phyloP scores from a whole-genome alignment of 768 basidiomycete species.

The Tulasnella sp. region DNA sequence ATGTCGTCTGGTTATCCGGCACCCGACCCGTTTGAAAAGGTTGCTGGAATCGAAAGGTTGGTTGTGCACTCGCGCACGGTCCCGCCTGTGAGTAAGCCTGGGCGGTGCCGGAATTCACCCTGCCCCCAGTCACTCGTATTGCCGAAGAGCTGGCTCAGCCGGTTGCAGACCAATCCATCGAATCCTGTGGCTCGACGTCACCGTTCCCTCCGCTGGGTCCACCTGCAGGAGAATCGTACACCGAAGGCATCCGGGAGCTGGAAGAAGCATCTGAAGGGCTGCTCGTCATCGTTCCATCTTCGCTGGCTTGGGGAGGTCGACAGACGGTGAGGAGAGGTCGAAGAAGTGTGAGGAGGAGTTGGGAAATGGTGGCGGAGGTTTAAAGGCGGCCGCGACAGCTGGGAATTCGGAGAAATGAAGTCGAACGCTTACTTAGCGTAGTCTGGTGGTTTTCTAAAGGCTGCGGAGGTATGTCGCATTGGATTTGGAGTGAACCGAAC shows the following conservation, averaged over 20 bases:
- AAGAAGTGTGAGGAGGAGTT: too few relatives aligned
- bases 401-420: too few relatives aligned
- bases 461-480: too few relatives aligned
- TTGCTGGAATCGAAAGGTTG: conserved; percentile 17
- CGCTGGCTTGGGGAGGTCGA: conserved; percentile 64
- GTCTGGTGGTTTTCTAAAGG: too few relatives aligned
- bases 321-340: too few relatives aligned
- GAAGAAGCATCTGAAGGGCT: conserved; percentile 83
- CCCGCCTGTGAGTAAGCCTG: background rate
- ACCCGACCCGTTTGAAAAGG: conserved; percentile 23
- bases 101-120: background rate
- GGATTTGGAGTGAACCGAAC: too few relatives aligned
- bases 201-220: background rate
- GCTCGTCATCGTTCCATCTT: conserved; percentile 88
- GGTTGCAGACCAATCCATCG: conserved; percentile 23
- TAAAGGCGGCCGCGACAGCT: too few relatives aligned
- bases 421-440: too few relatives aligned
- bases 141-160: background rate
- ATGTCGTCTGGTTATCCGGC: conserved; percentile 43
- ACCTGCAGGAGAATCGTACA: conserved; percentile 57
- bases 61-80: conserved; percentile 26
- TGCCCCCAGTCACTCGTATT: background rate
- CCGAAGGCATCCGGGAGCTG: conserved; percentile 92
- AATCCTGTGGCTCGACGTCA: background rate
- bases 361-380: too few relatives aligned